phyloP scores from a whole-genome alignment of 192 early-diverging fungal genomes.

The Paraglomus occultum region DNA sequence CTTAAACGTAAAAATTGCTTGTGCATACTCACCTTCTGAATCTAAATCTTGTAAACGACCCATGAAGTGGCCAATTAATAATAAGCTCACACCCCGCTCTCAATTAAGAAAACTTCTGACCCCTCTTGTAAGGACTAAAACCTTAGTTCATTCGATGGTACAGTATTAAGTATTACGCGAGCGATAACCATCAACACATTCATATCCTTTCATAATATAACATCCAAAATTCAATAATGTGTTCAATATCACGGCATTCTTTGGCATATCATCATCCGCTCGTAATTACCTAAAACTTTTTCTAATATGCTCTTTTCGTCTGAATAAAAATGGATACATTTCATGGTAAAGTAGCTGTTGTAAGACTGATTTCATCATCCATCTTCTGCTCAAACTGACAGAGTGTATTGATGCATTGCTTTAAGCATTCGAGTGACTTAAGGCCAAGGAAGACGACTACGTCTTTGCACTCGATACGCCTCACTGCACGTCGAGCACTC shows the following conservation, averaged over 20 bases:
- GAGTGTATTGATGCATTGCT: constrained; percentile 78
- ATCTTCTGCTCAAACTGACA: constrained; percentile 76
- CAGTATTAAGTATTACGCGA: too few relatives aligned
- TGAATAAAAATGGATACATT: constrained; percentile 88
- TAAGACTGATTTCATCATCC: constrained; percentile 94
- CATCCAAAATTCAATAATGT: constrained; percentile 39
- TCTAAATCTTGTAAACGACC: too few relatives aligned
- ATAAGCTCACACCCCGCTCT: too few relatives aligned
- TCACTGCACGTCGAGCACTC: background rate
- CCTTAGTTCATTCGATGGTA: too few relatives aligned
- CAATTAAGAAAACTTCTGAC: too few relatives aligned
- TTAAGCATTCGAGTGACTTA: constrained; percentile 69
- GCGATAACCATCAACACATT: too few relatives aligned
- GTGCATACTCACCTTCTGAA: too few relatives aligned
- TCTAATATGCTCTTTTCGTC: constrained; percentile 60
- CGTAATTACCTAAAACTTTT: constrained; percentile 28
- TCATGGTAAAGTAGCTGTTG: constrained; percentile 91
- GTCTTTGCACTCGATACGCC: constrained; percentile 31
- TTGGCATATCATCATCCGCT: background rate
- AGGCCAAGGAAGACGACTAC: constrained; percentile 80
- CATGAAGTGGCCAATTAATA: too few relatives aligned
- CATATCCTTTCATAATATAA: constrained; percentile 30
- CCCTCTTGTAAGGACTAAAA: too few relatives aligned
- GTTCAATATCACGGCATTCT: constrained; percentile 31
- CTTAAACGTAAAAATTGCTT: too few relatives aligned